Base-by-base conservation (phyloP, 306 rosid species). In the Lithocarpus polystachyus region DNA sequence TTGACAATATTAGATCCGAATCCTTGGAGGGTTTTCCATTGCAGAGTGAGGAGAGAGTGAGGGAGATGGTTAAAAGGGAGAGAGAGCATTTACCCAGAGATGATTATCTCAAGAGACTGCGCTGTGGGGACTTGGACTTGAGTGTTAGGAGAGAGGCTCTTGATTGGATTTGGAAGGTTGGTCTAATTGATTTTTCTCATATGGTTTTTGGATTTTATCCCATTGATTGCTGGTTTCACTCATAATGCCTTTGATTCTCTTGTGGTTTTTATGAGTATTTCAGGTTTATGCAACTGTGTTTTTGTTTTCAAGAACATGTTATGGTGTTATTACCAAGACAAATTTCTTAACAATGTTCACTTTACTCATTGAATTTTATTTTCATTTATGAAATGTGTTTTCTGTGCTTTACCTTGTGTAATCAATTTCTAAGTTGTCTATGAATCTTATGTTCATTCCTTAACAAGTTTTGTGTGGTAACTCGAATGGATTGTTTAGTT, bases 111-210 rank as follows among this genome's bases (percentile, higher is more conserved):
- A 75, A 73, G 62, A 89, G 90, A 76, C 77, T 94, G 74, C 89
- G 86, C 56, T 71, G 84, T 75, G 90, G 94, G 84, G 94, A 87
- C 75, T 86, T 95, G 76, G 90, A 90, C 75, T 83, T 90, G 86
- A 87, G 77, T 80, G 78, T 84, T 54, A 86, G 98, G 72, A 84
- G 45, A 24, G 86, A 89, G 51, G 94, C 98, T 75, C 54, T 92
- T 80, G 96, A 92, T 86, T 88, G 94, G 97, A 92, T 92, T 89
- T 82, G 54, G 79, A 90, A 92, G 98, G 98, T 94, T 86, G 71
- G 86, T 65, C 51, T 76, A 0, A 10, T 61, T 40, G 51, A 11
- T 55, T 76, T 71, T 24, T 76, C 79, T 78, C 68, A 62, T 76
- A 57, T 74, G 81, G 4, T 75, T 82, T 20, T 71, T 75, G 48